Evolutionary conservation across 768 basidiomycete species (phyloP), one percentile per base, ranked within the genome.

Genomic region (Boletus patriciae): DNA sequence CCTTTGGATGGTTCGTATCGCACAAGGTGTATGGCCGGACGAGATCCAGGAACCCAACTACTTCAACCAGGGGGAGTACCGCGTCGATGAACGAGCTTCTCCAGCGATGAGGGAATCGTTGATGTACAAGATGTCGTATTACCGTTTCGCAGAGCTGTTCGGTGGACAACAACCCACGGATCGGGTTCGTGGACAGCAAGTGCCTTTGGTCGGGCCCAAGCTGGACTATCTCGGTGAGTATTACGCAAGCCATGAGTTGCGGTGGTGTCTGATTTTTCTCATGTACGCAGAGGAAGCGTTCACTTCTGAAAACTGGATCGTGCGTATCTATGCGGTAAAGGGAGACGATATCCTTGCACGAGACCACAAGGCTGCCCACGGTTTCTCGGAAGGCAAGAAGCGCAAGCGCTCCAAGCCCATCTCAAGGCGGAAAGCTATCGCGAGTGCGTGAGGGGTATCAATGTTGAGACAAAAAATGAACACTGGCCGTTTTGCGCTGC

Each of bases 41-140:
- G 97, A 98, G 74, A 91, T 99, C 58, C 93, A 92, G 70, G 97
- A 99, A 74, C 82, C 86, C 37, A 89, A 90, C 70, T 99, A 91
- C 77, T 99, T 99, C 75, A 98, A 90, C 0, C 77, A 88, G 15
- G 97, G 97, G 44, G 97, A 98, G 70, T 99, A 98, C 76, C 85
- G 87, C 55, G 80, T 99, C 41, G 97, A 98, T 67, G 92, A 90
- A 27, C 76, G 76, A 46, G 97, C 97, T 46, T 85, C 90, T 0
- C 75, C 82, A 1, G 76, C 94, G 13, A 99, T 99, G 97, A 91
- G 80, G 77, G 88, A 97, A 69, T 92, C 92, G 66, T 77, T 99
- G 75, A 97, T 99, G 96, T 98, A 98, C 77, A 98, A 98, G 80
- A 94, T 98, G 94, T 91, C 89, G 16, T 98, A 96, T 72, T 98